Percentiles rank a stretch among this genome's conserved stretches.
Evolutionary conservation across 371 early-diverging fungal species (phyloP).

Genomic region (Zychaea mexicana): DNA sequence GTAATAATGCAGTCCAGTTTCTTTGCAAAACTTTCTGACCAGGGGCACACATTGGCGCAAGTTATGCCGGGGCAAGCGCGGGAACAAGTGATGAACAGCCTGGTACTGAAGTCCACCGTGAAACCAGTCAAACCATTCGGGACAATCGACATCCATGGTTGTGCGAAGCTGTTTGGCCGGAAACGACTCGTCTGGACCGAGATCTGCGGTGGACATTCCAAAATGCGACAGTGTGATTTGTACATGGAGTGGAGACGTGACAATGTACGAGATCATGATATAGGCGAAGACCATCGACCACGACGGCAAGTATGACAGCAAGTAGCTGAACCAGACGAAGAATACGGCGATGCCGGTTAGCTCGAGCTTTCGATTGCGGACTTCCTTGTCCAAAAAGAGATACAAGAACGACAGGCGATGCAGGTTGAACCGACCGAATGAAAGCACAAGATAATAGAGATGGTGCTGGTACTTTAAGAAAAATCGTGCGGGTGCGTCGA

Average conservation of each 20-base stretch:
- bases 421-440: conserved; percentile 92
- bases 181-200: conserved; percentile 76
- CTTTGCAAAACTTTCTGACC: conserved; percentile 76
- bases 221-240: conserved; percentile 97
- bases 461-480: conserved; percentile 85
- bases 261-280: conserved; percentile 77
- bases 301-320: conserved; percentile 72
- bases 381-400: conserved; percentile 60
- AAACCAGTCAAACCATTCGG: conserved; percentile 94
- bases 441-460: conserved; percentile 83
- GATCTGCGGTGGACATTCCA: conserved; percentile 90
- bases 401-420: conserved; percentile 77
- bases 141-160: conserved; percentile 97
- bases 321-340: conserved; percentile 77
- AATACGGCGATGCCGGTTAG: conserved; percentile 70
- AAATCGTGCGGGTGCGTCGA: conserved; percentile 76
- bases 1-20: conserved; percentile 71
- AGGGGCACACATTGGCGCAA: conserved; percentile 73
- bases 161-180: conserved; percentile 88
- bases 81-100: conserved; percentile 95
- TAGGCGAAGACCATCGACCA: conserved; percentile 67
- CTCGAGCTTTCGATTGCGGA: conserved; percentile 77
- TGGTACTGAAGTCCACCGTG: conserved; percentile 97
- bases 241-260: conserved; percentile 88
- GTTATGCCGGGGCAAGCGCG: conserved; percentile 90